Evolutionary conservation across 2,329 filamentous ascomycete genomes (phyloP).

Genomic region (Aspergillus sp.): DNA sequence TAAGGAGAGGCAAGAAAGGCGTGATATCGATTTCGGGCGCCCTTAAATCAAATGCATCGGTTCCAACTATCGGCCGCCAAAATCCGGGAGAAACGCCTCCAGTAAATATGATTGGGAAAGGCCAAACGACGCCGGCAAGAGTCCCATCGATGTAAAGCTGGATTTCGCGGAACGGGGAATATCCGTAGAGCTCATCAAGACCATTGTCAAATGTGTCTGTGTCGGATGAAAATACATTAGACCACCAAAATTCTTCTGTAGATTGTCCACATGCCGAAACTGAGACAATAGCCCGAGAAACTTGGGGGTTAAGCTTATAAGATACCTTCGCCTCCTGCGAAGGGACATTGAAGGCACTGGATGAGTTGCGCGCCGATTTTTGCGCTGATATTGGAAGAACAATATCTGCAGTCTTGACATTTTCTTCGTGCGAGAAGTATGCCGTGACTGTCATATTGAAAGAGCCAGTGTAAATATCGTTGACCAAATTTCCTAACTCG

Average conservation of each 20-base stretch:
- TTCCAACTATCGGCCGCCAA: conserved; percentile 75
- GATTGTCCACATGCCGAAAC: conserved; percentile 76
- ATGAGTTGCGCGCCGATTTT: conserved; percentile 42
- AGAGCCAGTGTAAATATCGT: conserved; percentile 68
- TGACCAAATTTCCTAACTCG: conserved; percentile 72
- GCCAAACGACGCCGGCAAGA: conserved; percentile 75
- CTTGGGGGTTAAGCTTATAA: conserved; percentile 65
- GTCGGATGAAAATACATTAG: conserved; percentile 67
- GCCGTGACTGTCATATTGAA: conserved; percentile 75
- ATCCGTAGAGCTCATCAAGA: conserved; percentile 62
- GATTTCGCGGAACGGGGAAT: conserved; percentile 74
- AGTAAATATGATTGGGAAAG: conserved; percentile 79
- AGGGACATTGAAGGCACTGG: conserved; percentile 70
- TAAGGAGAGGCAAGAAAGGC: conserved; percentile 69
- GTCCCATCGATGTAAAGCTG: conserved; percentile 72
- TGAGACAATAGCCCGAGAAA: conserved; percentile 68
- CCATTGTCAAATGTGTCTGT: conserved; percentile 58
- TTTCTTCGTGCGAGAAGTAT: conserved; percentile 61
- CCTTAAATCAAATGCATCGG: conserved; percentile 74
- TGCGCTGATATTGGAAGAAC: conserved; percentile 61
- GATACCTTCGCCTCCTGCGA: conserved; percentile 59
- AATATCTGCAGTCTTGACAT: conserved; percentile 54
- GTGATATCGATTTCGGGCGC: conserved; percentile 83
- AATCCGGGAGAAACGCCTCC: conserved; percentile 75
- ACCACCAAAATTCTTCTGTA: conserved; percentile 83